A percentile compares a stretch with the other conserved stretches of the same genome.
These are phyloP conservation scores for Globisporangium recalcitrans DNA, from an alignment of 352 stramenopile species.

Conservation along the genomic window DNA sequence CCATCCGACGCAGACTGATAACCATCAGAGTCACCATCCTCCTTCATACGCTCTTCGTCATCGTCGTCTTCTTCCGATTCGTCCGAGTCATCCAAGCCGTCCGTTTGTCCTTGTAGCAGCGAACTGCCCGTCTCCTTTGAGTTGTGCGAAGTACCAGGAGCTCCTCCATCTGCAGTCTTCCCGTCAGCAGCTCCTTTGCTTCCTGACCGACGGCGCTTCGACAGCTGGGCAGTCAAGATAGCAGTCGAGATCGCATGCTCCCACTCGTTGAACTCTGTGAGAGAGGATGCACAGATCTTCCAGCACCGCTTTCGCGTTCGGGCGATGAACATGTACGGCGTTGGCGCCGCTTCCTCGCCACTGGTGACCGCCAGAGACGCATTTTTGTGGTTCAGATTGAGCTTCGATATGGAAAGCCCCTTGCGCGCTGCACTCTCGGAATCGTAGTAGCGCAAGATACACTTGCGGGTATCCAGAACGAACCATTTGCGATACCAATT, in stretches of 20 bases:
- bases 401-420: conserved; percentile 53
- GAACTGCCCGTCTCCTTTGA: conserved; percentile 3
- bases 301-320: conserved; percentile 57
- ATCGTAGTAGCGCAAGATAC: conserved; percentile 70
- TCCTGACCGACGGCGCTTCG: conserved; percentile 26
- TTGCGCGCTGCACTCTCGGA: conserved; percentile 50
- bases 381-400: conserved; percentile 61
- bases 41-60: conserved; percentile 23
- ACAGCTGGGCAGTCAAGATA: conserved; percentile 53
- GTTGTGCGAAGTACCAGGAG: background rate
- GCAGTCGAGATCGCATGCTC: conserved; percentile 71
- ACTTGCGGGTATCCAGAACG: conserved; percentile 55
- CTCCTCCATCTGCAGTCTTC: background rate
- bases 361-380: conserved; percentile 60
- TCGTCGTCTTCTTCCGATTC: conserved; percentile 42
- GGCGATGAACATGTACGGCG: conserved; percentile 65
- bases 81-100: conserved; percentile 16
- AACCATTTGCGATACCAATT: conserved; percentile 85
- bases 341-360: conserved; percentile 53
- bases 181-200: conserved; percentile 23
- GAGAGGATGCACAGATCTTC: conserved; percentile 59
- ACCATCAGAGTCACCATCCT: conserved; percentile 28
- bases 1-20: conserved; percentile 4
- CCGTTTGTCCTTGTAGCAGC: conserved; percentile 1
- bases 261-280: conserved; percentile 60